Evolutionary conservation across 441 rosid species (phyloP).

Genomic region (Aleurites moluccanus): DNA sequence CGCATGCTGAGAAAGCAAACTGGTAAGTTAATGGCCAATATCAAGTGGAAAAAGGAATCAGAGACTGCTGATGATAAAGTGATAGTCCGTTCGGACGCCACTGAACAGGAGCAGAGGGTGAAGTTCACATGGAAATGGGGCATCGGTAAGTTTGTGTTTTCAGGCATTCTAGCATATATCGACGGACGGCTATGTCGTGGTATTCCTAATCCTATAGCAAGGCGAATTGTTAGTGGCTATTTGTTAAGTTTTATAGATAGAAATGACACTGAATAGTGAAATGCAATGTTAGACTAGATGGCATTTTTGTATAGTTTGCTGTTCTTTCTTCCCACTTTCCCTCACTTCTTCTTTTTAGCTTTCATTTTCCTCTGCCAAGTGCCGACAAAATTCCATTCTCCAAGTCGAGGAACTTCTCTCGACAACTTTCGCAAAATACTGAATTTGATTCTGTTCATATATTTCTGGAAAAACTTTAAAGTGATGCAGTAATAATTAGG

Average conservation of each 20-base stretch:
- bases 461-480: not conserved
- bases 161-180: slow-evolving; percentile 78
- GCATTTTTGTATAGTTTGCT: not conserved
- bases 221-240: slow-evolving; percentile 89
- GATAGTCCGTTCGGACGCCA: slow-evolving; percentile 33
- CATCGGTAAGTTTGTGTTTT: slow-evolving; percentile 62
- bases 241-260: slow-evolving; percentile 76
- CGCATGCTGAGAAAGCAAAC: slow-evolving; percentile 67
- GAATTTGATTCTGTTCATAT: not conserved
- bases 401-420: not conserved
- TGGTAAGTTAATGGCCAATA: slow-evolving; percentile 38
- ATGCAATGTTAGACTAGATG: not conserved
- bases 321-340: not conserved
- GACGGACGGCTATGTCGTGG: slow-evolving; percentile 89
- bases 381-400: not conserved
- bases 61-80: slow-evolving; percentile 33
- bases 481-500: not conserved
- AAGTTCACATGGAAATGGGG: slow-evolving; percentile 80
- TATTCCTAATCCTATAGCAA: slow-evolving; percentile 80
- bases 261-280: slow-evolving; percentile 28
- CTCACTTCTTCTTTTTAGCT: too few relatives aligned
- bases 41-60: slow-evolving; percentile 38
- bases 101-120: slow-evolving; percentile 35
- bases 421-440: not conserved
- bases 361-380: too few relatives aligned